These are phyloP conservation scores for Alloteropsis semialata DNA, from an alignment of 176 grass and related monocot species.

Conservation along the genomic window DNA sequence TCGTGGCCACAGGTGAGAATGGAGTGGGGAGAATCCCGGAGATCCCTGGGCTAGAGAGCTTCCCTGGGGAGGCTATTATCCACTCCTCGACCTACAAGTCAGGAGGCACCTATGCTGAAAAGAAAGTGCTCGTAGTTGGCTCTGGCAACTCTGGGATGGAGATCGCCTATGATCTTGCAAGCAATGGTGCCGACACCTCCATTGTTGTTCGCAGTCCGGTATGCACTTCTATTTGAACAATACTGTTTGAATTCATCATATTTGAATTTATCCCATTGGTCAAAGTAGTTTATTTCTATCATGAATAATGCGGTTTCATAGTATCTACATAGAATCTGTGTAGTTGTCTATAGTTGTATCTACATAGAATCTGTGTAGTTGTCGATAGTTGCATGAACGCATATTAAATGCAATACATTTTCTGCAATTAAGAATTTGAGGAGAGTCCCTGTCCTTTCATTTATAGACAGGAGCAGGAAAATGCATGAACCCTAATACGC, in stretches of 20 bases:
- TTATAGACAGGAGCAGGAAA: background rate
- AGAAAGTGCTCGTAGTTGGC: conserved; percentile 40
- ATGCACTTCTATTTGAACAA: background rate
- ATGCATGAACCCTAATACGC: background rate
- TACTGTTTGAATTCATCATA: background rate
- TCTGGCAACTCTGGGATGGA: conserved; percentile 57
- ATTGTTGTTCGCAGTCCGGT: conserved; percentile 35
- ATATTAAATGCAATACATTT: background rate
- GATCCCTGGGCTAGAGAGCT: conserved; percentile 1
- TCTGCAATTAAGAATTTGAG: background rate
- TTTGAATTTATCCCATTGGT: background rate
- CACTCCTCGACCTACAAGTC: conserved; percentile 43
- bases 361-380: no score
- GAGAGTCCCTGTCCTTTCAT: background rate
- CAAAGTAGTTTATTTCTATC: background rate
- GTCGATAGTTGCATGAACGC: background rate
- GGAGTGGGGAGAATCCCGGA: background rate
- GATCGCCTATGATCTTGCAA: conserved; percentile 49
- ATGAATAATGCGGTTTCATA: background rate
- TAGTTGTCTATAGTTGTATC: background rate
- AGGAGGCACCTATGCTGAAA: background rate
- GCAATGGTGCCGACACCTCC: conserved; percentile 20
- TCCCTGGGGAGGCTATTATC: conserved; percentile 17
- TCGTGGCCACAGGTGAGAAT: conserved; percentile 53
- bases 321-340: no score